Percentiles rank a stretch among this genome's conserved stretches.
These are phyloP conservation scores for Berkeleyomyces rouxiae DNA, from an alignment of 2,329 filamentous ascomycete genomes.

Conservation along the genomic window DNA sequence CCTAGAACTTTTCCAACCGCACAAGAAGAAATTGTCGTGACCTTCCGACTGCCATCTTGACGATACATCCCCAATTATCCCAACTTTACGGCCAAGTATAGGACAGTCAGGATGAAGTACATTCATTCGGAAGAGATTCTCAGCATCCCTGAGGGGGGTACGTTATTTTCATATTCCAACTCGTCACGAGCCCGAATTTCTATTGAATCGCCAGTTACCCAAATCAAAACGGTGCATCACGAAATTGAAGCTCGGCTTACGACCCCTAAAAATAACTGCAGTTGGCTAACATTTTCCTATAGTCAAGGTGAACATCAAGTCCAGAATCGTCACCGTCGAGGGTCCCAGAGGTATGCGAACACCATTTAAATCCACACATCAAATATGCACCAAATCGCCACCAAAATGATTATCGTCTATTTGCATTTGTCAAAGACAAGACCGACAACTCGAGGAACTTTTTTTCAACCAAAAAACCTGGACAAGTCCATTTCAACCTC, in stretches of 20 bases:
- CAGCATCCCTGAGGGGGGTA: constrained; percentile 92
- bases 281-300: constrained; percentile 18
- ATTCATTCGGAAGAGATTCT: constrained; percentile 96
- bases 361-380: neutral
- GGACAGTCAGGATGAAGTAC: constrained; percentile 89
- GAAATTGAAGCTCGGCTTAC: constrained; percentile 13
- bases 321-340: constrained; percentile 89
- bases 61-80: constrained; percentile 13
- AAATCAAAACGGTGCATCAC: neutral
- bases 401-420: neutral
- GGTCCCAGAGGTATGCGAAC: constrained; percentile 64
- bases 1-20: constrained; percentile 30
- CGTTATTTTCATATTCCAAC: constrained; percentile 28
- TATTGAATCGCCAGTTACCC: neutral
- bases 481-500: no score
- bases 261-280: neutral
- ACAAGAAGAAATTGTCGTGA: constrained; percentile 24
- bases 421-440: neutral
- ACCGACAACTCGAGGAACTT: no score
- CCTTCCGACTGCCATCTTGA: constrained; percentile 19
- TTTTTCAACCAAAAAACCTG: no score
- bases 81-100: constrained; percentile 24
- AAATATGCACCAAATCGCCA: neutral
- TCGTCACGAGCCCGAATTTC: neutral
- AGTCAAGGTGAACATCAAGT: constrained; percentile 99